These are phyloP conservation scores for Cyphellophora europaea DNA, from an alignment of 2,329 filamentous ascomycete species.

Conservation along the genomic window DNA sequence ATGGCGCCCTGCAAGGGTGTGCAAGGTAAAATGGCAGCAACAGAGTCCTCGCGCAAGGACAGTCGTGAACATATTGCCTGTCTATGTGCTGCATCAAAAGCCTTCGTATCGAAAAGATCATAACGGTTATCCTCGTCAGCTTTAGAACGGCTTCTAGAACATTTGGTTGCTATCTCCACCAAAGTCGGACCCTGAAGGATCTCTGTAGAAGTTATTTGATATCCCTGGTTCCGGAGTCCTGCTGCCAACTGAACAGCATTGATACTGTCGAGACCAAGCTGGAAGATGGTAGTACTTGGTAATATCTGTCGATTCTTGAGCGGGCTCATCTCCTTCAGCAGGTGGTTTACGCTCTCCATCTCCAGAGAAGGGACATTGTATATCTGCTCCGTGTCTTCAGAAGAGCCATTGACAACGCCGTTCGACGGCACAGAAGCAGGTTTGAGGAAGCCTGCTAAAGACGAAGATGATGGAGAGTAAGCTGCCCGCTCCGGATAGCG, in stretches of 20 bases:
- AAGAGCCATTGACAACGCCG: not conserved
- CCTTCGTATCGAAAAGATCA: slow-evolving; percentile 37
- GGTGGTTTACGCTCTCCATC: slow-evolving; percentile 6
- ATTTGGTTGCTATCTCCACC: slow-evolving; percentile 13
- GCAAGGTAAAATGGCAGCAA: slow-evolving; percentile 63
- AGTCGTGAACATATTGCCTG: slow-evolving; percentile 23
- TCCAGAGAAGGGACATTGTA: slow-evolving; percentile 3
- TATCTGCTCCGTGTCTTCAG: not conserved
- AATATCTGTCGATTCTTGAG: not conserved
- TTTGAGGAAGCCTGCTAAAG: not conserved
- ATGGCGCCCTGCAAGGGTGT: slow-evolving; percentile 74
- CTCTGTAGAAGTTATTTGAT: slow-evolving; percentile 57
- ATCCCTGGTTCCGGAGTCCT: slow-evolving; percentile 50
- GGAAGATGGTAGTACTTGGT: slow-evolving; percentile 61
- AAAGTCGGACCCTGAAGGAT: slow-evolving; percentile 51
- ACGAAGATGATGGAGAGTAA: not conserved
- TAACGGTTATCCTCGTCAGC: not conserved
- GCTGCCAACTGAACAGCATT: slow-evolving; percentile 70
- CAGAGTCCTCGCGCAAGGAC: slow-evolving; percentile 18
- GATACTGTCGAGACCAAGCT: slow-evolving; percentile 86
- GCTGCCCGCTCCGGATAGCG: slow-evolving; percentile 10
- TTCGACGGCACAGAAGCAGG: not conserved
- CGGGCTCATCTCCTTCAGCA: slow-evolving; percentile 6
- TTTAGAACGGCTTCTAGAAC: slow-evolving; percentile 1
- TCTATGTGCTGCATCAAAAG: slow-evolving; percentile 8